Base-by-base conservation (phyloP, 1,139 yeast genomes). In the Saccharomyces hybrid region DNA sequence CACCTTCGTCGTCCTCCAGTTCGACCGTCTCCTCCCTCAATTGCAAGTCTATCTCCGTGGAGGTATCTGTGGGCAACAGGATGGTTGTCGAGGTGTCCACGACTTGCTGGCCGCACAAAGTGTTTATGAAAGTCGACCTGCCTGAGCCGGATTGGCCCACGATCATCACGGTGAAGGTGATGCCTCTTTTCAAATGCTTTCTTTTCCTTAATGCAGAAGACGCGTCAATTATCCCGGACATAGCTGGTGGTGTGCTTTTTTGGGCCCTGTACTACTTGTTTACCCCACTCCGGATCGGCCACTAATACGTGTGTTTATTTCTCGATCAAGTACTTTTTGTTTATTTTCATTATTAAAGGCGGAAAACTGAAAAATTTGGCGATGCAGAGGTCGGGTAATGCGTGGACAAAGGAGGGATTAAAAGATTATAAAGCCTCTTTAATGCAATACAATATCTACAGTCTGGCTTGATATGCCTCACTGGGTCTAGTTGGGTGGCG, bases 21-120 rank as follows among this genome's bases (percentile, higher is more conserved):
- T 86, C 95, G 20, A 79, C 82, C 7, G 72, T 73, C 32, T 80
- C 81, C 58, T 77, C 80, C 56, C 83, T 72, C 47, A 79, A 61
- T 55, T 67, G 72, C 61, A 79, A 65, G 41, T 77, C 81, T 49
- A 79, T 70, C 52, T 74, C 78, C 0, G 74, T 67, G 5, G 78
- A 69, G 14, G 70, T 74, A 55, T 79, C 76, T 0, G 74, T 71
- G 2, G 81, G 80, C 23, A 77, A 64, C 57, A 78, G 73, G 38
- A 74, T 64, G 8, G 81, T 74, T 1, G 79, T 72, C 0, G 82
- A 75, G 1, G 76, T 71, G 50, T 76, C 82, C 38, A 84, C 84
- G 42, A 84, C 85, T 62, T 86, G 84, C 59, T 93, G 95, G 49
- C 96, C 96, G 73, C 98, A 91, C 54, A 91, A 74, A 49, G 95